These are phyloP conservation scores for Clarireedia paspali DNA, from an alignment of 2,329 filamentous ascomycete genomes.

Conservation along the genomic window DNA sequence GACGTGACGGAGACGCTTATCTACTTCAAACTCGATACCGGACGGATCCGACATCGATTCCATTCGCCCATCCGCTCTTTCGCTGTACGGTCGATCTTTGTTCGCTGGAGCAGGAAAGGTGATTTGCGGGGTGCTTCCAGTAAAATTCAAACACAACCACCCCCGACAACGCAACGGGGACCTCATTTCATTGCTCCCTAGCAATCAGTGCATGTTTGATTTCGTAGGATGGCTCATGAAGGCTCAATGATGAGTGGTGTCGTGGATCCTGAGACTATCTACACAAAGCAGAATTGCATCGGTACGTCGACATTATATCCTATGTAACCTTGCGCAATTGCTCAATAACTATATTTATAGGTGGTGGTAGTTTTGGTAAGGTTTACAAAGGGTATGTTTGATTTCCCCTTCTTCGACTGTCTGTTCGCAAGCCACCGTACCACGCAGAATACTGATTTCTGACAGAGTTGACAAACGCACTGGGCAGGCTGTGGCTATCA, in stretches of 20 bases:
- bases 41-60: no score
- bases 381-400: constrained; percentile 84
- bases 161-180: not conserved
- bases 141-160: constrained; percentile 3
- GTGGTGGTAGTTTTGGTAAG: constrained; percentile 95
- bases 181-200: constrained; percentile 3
- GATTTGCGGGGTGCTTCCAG: constrained; percentile 6
- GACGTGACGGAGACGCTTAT: not conserved
- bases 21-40: not conserved
- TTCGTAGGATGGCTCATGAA: constrained; percentile 25
- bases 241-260: constrained; percentile 37
- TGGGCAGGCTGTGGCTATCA: constrained; percentile 92
- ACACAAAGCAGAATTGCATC: constrained; percentile 88
- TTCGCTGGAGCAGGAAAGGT: no score
- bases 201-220: not conserved
- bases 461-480: constrained; percentile 82
- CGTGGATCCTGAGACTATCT: constrained; percentile 82
- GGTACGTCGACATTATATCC: constrained; percentile 41
- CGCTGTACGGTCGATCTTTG: no score
- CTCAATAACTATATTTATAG: constrained; percentile 37
- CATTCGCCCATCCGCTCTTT: no score
- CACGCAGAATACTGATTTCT: constrained; percentile 16
- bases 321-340: constrained; percentile 12
- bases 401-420: not conserved
- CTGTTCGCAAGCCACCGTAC: not conserved